Evolutionary conservation across 2,329 filamentous ascomycete species (phyloP).

Genomic region (Xylariales sp.): DNA sequence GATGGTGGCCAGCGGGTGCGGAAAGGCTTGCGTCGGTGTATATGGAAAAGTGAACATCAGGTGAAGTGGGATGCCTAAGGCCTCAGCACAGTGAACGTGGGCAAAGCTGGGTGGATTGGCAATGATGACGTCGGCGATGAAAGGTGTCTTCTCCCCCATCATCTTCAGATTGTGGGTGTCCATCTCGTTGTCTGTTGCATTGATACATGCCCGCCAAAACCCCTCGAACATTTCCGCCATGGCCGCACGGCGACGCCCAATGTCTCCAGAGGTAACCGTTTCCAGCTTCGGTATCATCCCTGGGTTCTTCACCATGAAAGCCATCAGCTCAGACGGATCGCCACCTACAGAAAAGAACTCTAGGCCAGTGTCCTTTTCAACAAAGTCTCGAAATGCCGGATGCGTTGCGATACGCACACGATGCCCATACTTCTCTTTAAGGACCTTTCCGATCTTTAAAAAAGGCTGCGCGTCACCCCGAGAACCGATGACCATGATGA

Average conservation of each 20-base stretch:
- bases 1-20: constrained; percentile 74
- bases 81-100: constrained; percentile 75
- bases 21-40: constrained; percentile 69
- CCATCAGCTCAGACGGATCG: constrained; percentile 77
- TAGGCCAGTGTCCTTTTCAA: constrained; percentile 66
- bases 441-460: constrained; percentile 65
- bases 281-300: constrained; percentile 72
- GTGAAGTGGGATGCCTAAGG: constrained; percentile 71
- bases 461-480: constrained; percentile 81
- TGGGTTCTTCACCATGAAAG: constrained; percentile 84
- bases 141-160: constrained; percentile 58
- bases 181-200: constrained; percentile 65
- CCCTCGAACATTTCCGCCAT: constrained; percentile 83
- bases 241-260: constrained; percentile 59
- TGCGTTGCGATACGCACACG: constrained; percentile 76
- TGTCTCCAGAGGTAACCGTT: constrained; percentile 69
- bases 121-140: constrained; percentile 76
- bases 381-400: constrained; percentile 70
- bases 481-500: constrained; percentile 79
- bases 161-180: constrained; percentile 58
- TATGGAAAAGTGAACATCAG: constrained; percentile 90
- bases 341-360: constrained; percentile 81
- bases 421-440: constrained; percentile 69
- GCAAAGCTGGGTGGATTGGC: constrained; percentile 78
- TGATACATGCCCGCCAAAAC: constrained; percentile 76